phyloP scores from a whole-genome alignment of 129 eudicot genomes.

The Artemisia argyi region DNA sequence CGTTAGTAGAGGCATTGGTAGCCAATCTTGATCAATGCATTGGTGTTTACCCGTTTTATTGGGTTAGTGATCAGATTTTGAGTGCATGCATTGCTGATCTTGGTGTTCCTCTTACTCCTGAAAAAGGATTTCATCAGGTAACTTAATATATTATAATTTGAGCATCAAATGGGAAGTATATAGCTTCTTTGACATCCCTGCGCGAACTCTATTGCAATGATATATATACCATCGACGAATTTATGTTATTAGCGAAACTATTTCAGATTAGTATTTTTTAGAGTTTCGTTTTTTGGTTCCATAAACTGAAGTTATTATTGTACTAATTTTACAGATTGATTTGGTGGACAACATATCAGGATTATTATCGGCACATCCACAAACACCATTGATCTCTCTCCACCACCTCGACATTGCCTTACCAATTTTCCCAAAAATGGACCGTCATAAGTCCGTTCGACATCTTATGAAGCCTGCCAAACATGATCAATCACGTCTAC shows the following conservation, averaged over 20 bases:
- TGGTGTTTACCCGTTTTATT: conserved; percentile 26
- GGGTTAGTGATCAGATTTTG: conserved; percentile 42
- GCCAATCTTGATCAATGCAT: conserved; percentile 42
- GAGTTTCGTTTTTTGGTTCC: no score
- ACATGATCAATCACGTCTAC: conserved; percentile 39
- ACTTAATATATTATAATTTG: not conserved
- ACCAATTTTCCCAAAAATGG: conserved; percentile 36
- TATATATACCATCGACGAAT: no score
- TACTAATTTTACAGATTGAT: conserved; percentile 35
- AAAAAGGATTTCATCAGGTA: conserved; percentile 61
- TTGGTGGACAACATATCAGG: conserved; percentile 44
- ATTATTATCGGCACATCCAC: conserved; percentile 45
- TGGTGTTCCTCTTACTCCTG: conserved; percentile 49
- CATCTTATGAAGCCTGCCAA: conserved; percentile 41
- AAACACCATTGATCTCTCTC: conserved; percentile 40
- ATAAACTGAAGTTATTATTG: not conserved
- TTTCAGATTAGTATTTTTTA: not conserved
- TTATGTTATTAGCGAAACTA: not conserved
- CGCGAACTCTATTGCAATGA: no score
- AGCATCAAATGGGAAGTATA: not conserved
- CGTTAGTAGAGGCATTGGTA: conserved; percentile 39
- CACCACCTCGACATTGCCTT: conserved; percentile 43
- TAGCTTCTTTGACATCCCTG: no score
- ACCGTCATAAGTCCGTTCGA: conserved; percentile 30
- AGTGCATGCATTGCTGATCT: conserved; percentile 55